Evolutionary conservation across 345 rosid species (phyloP).

Genomic region (Heritiera littoralis): DNA sequence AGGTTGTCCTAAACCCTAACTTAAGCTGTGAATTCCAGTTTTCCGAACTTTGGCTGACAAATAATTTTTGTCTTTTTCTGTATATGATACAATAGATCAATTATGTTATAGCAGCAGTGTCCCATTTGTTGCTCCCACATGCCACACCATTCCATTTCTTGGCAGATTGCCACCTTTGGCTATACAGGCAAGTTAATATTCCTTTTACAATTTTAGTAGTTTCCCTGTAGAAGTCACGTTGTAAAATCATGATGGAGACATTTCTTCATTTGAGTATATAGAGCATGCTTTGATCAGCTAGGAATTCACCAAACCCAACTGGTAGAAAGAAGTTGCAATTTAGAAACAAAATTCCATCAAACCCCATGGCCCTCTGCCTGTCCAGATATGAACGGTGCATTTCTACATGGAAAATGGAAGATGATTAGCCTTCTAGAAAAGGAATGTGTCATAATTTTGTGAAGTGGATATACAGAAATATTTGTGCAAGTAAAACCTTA

Average conservation of each 20-base stretch:
- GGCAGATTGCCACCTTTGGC: not conserved
- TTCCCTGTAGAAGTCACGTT: not conserved
- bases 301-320: not conserved
- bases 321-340: not conserved
- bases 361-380: not conserved
- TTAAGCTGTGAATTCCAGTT: conserved; percentile 18
- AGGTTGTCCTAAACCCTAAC: not conserved
- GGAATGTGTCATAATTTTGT: not conserved
- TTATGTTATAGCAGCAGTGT: not conserved
- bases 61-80: conserved; percentile 9
- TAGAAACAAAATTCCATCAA: not conserved
- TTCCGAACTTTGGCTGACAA: not conserved
- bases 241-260: not conserved
- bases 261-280: not conserved
- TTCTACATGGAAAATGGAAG: not conserved
- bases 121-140: not conserved
- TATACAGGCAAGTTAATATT: not conserved
- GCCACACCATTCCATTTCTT: not conserved
- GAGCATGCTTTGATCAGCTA: not conserved
- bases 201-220: not conserved
- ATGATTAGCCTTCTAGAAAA: conserved; percentile 1
- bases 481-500: not conserved
- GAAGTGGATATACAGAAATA: not conserved
- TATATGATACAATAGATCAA: conserved; percentile 7
- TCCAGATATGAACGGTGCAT: not conserved